Evolutionary conservation across 2,329 filamentous ascomycete genomes (phyloP).

Genomic region (Blastomyces silverae): DNA sequence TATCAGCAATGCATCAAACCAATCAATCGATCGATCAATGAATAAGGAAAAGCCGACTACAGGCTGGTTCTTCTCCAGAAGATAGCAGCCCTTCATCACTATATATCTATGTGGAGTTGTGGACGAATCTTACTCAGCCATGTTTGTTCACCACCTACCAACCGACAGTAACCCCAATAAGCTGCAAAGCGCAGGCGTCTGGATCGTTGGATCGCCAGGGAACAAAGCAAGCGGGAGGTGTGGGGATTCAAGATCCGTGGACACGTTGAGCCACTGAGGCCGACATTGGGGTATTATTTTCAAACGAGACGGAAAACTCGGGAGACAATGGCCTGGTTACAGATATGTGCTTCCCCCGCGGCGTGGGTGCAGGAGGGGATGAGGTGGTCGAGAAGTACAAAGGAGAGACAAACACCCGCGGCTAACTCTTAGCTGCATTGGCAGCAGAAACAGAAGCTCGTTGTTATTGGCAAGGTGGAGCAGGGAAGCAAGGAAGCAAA

Average conservation of each 20-base stretch:
- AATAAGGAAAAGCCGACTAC: background rate
- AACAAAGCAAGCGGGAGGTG: conserved; percentile 10
- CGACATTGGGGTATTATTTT: conserved; percentile 8
- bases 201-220: conserved; percentile 7
- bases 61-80: background rate
- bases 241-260: conserved; percentile 11
- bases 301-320: background rate
- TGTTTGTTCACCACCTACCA: conserved; percentile 14
- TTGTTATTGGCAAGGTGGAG: conserved; percentile 11
- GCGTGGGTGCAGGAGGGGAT: conserved; percentile 10
- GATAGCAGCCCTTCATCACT: conserved; percentile 1
- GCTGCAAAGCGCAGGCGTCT: conserved; percentile 3
- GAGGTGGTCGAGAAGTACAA: conserved; percentile 14
- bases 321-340: conserved; percentile 8
- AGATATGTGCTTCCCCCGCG: conserved; percentile 7
- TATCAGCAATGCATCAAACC: background rate
- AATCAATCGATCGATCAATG: background rate
- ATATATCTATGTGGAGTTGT: conserved; percentile 4
- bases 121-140: conserved; percentile 19
- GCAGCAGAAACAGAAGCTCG: conserved; percentile 1
- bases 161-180: background rate
- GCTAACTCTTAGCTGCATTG: conserved; percentile 9
- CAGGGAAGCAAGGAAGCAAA: conserved; percentile 7
- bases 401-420: conserved; percentile 8
- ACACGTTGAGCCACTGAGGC: conserved; percentile 3